Conservation (phyloP, 805 yeast genomes). For the Sungouiella thailandica region DNA sequence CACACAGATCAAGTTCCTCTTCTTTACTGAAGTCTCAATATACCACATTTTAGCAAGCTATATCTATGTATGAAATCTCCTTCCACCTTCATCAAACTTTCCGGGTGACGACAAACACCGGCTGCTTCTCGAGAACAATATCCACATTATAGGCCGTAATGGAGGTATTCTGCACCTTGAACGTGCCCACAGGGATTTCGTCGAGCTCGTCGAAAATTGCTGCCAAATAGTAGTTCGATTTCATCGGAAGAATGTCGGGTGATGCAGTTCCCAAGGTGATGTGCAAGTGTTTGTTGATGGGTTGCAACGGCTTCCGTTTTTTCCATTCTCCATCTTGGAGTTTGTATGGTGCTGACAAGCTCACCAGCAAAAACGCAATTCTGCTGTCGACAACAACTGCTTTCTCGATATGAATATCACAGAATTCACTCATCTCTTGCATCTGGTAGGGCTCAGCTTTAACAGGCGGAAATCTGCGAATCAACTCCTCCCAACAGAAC, state of each 20-base stretch:
- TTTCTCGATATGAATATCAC: constrained; percentile 37
- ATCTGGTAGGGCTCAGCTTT: too few species aligned
- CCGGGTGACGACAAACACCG: constrained; percentile 7
- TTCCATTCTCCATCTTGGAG: constrained; percentile 1
- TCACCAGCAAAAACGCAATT: constrained; percentile 52
- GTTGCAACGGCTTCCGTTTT: constrained; percentile 27
- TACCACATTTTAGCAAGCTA: too few species aligned
- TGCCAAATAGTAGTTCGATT: constrained; percentile 10
- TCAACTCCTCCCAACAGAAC: too few species aligned
- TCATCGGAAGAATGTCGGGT: constrained; percentile 7
- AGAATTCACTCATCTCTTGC: too few species aligned
- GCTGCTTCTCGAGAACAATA: constrained; percentile 5
- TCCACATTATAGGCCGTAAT: constrained; percentile 6
- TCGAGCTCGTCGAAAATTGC: constrained; percentile 3
- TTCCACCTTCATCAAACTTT: too few species aligned
- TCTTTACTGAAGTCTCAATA: too few species aligned
- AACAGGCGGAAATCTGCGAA: too few species aligned
- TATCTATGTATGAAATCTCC: too few species aligned
- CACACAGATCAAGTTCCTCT: too few species aligned
- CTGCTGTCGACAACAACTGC: constrained; percentile 45
- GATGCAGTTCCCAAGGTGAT: constrained; percentile 63
- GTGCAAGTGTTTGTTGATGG: constrained; percentile 43
- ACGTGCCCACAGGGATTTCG: constrained; percentile 4
- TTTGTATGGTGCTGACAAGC: constrained; percentile 15
- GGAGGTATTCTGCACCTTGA: neutral